A percentile compares a stretch with the other conserved stretches of the same genome.
Conservation (phyloP, 257 asterid genomes). For the Solanum bulbocastanum region DNA sequence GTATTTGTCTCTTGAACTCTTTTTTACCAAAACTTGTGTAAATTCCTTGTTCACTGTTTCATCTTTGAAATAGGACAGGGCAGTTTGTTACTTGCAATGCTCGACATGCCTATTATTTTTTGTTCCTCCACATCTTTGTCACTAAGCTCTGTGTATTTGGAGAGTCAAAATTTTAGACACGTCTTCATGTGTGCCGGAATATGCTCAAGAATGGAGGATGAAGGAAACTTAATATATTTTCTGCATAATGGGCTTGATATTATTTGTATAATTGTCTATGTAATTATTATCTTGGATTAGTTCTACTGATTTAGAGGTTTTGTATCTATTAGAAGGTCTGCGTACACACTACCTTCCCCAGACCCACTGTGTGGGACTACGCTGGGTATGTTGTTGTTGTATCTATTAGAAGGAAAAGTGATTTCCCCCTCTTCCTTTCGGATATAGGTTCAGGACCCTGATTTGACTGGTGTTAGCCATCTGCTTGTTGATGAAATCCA, state of each 20-base stretch:
- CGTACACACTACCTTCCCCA: neutral
- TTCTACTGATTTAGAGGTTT: neutral
- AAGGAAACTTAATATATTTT: neutral
- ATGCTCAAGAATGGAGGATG: neutral
- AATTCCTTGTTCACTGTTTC: neutral
- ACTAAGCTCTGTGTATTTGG: neutral
- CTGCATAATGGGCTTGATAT: neutral
- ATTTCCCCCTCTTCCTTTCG: conserved; percentile 6
- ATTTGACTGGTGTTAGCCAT: conserved; percentile 74
- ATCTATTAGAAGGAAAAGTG: neutral
- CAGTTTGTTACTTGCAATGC: neutral
- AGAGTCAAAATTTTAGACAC: neutral
- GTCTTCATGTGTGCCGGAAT: neutral
- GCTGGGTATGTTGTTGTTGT: neutral
- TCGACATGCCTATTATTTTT: neutral
- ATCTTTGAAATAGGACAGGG: neutral
- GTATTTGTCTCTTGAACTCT: conserved; percentile 22
- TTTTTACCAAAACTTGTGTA: neutral
- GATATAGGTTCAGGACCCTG: conserved; percentile 68
- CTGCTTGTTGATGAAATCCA: conserved; percentile 95
- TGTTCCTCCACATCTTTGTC: neutral
- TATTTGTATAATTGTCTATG: neutral
- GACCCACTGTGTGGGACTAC: neutral
- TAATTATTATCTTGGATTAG: neutral
- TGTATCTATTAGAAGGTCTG: neutral